A percentile compares a stretch with the other conserved stretches of the same genome.
phyloP scores from a whole-genome alignment of 2,329 filamentous ascomycete genomes.

The Aureobasidium namibiae region DNA sequence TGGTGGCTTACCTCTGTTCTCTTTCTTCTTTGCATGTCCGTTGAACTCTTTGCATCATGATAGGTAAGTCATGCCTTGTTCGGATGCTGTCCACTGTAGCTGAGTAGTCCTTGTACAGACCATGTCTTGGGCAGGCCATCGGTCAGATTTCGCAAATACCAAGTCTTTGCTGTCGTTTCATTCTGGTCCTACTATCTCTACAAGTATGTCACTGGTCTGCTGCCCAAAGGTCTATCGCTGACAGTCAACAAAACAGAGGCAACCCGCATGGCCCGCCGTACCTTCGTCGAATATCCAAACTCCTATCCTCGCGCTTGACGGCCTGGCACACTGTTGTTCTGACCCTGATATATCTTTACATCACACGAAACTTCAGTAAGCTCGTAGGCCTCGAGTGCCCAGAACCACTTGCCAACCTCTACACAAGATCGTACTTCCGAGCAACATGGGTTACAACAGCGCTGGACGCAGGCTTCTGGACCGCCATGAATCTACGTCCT shows the following conservation, averaged over 20 bases:
- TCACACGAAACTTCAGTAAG: constrained; percentile 87
- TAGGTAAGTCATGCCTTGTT: neutral
- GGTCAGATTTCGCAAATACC: constrained; percentile 81
- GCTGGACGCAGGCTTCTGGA: constrained; percentile 95
- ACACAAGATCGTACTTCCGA: constrained; percentile 84
- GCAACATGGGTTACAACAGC: constrained; percentile 96
- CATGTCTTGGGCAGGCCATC: constrained; percentile 89
- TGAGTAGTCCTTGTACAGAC: constrained; percentile 42
- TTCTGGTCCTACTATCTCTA: constrained; percentile 86
- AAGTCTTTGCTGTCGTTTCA: constrained; percentile 81
- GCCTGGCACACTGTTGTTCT: constrained; percentile 83
- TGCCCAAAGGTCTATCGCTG: constrained; percentile 18
- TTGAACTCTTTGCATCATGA: neutral
- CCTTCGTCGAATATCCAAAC: constrained; percentile 60
- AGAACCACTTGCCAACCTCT: constrained; percentile 89
- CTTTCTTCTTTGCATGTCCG: neutral
- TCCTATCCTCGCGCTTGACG: constrained; percentile 64
- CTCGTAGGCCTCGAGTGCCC: constrained; percentile 84
- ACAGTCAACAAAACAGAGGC: constrained; percentile 48
- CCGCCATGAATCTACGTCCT: constrained; percentile 80
- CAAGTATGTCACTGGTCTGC: constrained; percentile 44
- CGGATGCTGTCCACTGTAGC: neutral
- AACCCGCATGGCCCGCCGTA: constrained; percentile 80
- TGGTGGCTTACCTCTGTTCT: neutral
- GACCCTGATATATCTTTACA: constrained; percentile 85